Evolutionary conservation across 371 early-diverging fungal species (phyloP).

Genomic region (Batkoa obscura): DNA sequence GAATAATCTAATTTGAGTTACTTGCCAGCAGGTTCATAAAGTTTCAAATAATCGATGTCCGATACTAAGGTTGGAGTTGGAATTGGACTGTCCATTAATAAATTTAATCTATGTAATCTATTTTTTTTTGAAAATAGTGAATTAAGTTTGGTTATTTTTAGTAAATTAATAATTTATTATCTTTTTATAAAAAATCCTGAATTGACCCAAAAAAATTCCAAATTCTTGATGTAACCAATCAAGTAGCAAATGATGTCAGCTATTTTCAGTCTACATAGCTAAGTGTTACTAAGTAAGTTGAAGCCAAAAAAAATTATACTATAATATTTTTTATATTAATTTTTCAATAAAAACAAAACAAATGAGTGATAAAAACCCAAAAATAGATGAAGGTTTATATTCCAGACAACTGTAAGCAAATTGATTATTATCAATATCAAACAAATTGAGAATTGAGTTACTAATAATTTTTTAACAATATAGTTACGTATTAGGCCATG

Average conservation of each 20-base stretch:
- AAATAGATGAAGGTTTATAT: slow-evolving; percentile 90
- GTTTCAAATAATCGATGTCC: neutral
- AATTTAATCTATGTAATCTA: too few relatives aligned
- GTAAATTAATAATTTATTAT: too few relatives aligned
- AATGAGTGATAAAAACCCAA: slow-evolving; percentile 11
- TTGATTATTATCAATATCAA: neutral
- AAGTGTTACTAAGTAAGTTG: too few relatives aligned
- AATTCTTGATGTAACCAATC: too few relatives aligned
- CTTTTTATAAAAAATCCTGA: too few relatives aligned
- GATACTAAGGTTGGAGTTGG: neutral
- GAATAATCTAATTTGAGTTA: neutral
- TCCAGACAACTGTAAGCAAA: slow-evolving; percentile 87
- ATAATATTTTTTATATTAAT: neutral
- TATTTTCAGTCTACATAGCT: too few relatives aligned
- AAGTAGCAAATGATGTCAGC: too few relatives aligned
- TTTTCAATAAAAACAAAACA: neutral
- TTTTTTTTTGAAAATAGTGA: too few relatives aligned
- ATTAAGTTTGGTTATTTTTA: too few relatives aligned
- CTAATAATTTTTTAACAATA: neutral
- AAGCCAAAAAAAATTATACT: too few relatives aligned
- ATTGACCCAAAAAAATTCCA: too few relatives aligned
- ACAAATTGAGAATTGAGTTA: neutral
- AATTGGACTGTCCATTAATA: too few relatives aligned
- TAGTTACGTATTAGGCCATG: slow-evolving; percentile 97
- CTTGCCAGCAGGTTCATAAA: slow-evolving; percentile 3